Evolutionary conservation across 176 grass and related monocot genomes (phyloP).

Genomic region (Carex scoparia): DNA sequence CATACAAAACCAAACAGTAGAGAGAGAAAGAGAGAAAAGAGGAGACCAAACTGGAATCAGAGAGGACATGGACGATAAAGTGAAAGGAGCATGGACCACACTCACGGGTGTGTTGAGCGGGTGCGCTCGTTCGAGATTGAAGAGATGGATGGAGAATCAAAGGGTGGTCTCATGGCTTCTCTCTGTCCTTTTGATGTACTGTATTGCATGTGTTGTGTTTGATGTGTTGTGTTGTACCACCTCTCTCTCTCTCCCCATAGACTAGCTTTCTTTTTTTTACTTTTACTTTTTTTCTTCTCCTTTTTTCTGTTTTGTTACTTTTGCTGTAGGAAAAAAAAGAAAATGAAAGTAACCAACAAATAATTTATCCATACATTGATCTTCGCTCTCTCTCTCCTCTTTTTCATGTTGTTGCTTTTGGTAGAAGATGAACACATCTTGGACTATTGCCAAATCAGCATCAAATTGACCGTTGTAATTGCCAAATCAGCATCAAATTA

Average conservation of each 20-base stretch:
- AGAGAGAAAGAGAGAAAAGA: constrained; percentile 19
- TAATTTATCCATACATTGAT: constrained; percentile 17
- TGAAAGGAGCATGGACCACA: constrained; percentile 28
- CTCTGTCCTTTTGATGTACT: constrained; percentile 14
- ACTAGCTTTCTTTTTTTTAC: constrained; percentile 16
- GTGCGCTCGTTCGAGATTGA: background rate
- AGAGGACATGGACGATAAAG: constrained; percentile 10
- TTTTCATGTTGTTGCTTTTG: too few relatives aligned
- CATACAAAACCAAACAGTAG: constrained; percentile 55
- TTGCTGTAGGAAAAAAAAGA: constrained; percentile 23
- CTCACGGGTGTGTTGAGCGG: constrained; percentile 33
- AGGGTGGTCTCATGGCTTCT: constrained; percentile 28
- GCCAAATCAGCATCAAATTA: background rate
- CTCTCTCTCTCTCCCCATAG: constrained; percentile 18
- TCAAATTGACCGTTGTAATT: background rate
- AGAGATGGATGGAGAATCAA: constrained; percentile 31
- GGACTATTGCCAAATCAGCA: background rate
- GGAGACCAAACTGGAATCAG: constrained; percentile 32
- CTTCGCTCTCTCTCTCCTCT: background rate
- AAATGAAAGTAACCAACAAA: constrained; percentile 32
- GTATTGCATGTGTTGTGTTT: constrained; percentile 7
- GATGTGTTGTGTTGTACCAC: background rate
- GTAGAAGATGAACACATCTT: background rate
- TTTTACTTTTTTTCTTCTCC: constrained; percentile 15
- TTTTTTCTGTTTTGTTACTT: constrained; percentile 25